Conservation (phyloP, 208 protist genomes). For the Leishmania guyanensis region DNA sequence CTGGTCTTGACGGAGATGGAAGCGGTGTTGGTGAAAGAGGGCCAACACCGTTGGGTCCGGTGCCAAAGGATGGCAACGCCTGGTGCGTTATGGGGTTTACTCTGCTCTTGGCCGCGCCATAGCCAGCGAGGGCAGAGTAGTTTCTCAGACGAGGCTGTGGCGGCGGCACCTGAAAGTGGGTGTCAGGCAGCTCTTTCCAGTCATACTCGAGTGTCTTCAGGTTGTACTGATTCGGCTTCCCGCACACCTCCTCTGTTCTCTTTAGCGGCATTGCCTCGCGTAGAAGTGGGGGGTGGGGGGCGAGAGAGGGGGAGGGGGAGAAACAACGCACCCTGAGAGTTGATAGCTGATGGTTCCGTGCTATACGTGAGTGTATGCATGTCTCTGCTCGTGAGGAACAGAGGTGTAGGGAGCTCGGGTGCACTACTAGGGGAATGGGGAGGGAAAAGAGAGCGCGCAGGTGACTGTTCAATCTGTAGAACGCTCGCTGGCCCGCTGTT, state of each 20-base stretch:
- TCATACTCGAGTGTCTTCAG: slow-evolving; percentile 75
- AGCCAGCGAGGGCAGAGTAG: slow-evolving; percentile 18
- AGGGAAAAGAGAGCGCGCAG: background rate
- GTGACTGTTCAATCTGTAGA: background rate
- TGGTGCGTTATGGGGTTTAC: slow-evolving; percentile 28
- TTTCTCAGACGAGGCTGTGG: slow-evolving; percentile 25
- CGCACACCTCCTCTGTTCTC: slow-evolving; percentile 73
- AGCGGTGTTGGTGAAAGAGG: slow-evolving; percentile 18
- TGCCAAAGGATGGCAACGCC: background rate
- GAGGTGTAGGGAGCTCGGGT: background rate
- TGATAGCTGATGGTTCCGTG: background rate
- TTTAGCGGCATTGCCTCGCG: slow-evolving; percentile 23
- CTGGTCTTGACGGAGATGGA: slow-evolving; percentile 19
- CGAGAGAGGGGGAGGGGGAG: background rate
- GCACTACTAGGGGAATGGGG: background rate
- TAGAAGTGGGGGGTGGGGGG: too few relatives aligned
- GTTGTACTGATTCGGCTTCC: slow-evolving; percentile 84
- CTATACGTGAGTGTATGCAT: background rate
- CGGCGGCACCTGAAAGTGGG: slow-evolving; percentile 33
- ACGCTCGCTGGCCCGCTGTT: background rate
- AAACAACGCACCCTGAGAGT: background rate
- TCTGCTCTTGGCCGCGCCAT: background rate
- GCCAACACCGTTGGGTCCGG: background rate
- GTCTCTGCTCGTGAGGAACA: background rate
- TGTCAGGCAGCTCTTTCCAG: slow-evolving; percentile 71